A percentile compares a stretch with the other conserved stretches of the same genome.
Evolutionary conservation across 805 yeast species (phyloP).

Genomic region (Metschnikowia lochheadii): DNA sequence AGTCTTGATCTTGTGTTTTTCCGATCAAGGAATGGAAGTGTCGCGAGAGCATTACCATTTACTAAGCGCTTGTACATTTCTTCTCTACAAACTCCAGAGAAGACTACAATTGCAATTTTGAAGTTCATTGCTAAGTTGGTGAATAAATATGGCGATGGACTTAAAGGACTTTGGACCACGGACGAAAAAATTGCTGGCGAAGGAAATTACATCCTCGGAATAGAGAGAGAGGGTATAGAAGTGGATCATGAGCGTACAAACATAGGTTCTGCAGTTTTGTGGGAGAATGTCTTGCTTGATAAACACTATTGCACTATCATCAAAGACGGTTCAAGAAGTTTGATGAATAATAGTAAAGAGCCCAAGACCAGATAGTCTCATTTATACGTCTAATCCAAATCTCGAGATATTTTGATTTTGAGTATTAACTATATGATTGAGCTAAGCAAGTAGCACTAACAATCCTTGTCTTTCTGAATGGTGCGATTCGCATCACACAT

Average conservation of each 20-base stretch:
- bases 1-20: slow-evolving; percentile 80
- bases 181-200: slow-evolving; percentile 89
- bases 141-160: slow-evolving; percentile 61
- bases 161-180: slow-evolving; percentile 75
- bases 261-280: slow-evolving; percentile 82
- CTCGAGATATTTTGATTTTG: neutral
- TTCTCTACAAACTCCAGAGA: slow-evolving; percentile 78
- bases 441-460: neutral
- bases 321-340: slow-evolving; percentile 54
- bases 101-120: slow-evolving; percentile 71
- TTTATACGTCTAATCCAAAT: neutral
- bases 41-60: slow-evolving; percentile 71
- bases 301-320: slow-evolving; percentile 82
- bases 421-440: neutral
- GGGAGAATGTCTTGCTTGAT: slow-evolving; percentile 80
- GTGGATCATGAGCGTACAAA: slow-evolving; percentile 70
- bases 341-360: slow-evolving; percentile 37
- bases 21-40: slow-evolving; percentile 64
- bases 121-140: slow-evolving; percentile 75
- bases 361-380: slow-evolving; percentile 3
- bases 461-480: neutral
- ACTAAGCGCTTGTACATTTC: slow-evolving; percentile 72
- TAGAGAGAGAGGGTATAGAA: slow-evolving; percentile 45
- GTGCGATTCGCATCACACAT: neutral
- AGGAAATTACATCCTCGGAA: slow-evolving; percentile 48